Evolutionary conservation across 805 yeast species (phyloP).

Genomic region (Grigorovia humatica): DNA sequence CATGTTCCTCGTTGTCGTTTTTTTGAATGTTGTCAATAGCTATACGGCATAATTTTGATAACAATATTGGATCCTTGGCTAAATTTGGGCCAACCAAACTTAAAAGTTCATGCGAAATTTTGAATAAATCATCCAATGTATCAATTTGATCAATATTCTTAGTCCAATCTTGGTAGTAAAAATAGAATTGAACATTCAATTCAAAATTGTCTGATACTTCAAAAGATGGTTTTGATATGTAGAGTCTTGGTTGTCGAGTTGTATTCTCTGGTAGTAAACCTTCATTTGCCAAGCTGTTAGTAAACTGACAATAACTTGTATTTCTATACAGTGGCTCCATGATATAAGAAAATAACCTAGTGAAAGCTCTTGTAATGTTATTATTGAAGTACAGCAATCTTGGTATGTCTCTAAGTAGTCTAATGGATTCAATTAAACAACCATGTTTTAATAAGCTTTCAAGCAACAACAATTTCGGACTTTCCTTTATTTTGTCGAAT

Average conservation of each 20-base stretch:
- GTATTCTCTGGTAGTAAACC: neutral
- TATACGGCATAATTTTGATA: constrained; percentile 55
- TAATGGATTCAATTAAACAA: constrained; percentile 50
- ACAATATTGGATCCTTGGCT: constrained; percentile 37
- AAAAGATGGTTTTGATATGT: constrained; percentile 8
- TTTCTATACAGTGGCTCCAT: constrained; percentile 36
- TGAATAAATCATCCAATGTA: constrained; percentile 36
- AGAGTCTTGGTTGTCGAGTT: constrained; percentile 14
- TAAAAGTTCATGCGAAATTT: constrained; percentile 40
- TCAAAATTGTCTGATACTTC: constrained; percentile 9
- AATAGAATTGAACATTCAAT: constrained; percentile 14
- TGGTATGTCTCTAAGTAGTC: constrained; percentile 51
- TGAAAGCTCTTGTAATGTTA: constrained; percentile 37
- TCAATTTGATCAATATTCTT: constrained; percentile 30
- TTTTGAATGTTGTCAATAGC: constrained; percentile 32
- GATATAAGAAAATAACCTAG: constrained; percentile 38
- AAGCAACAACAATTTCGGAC: constrained; percentile 38
- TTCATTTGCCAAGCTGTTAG: neutral
- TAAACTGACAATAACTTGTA: neutral
- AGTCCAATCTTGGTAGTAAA: constrained; percentile 45
- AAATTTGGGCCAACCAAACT: constrained; percentile 47
- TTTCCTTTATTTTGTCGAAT: constrained; percentile 7
- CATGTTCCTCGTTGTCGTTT: constrained; percentile 3
- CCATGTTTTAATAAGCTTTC: constrained; percentile 49
- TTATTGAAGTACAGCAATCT: constrained; percentile 45